These are phyloP conservation scores for Lactifluus pinguis DNA, from an alignment of 768 basidiomycete genomes.

Conservation along the genomic window DNA sequence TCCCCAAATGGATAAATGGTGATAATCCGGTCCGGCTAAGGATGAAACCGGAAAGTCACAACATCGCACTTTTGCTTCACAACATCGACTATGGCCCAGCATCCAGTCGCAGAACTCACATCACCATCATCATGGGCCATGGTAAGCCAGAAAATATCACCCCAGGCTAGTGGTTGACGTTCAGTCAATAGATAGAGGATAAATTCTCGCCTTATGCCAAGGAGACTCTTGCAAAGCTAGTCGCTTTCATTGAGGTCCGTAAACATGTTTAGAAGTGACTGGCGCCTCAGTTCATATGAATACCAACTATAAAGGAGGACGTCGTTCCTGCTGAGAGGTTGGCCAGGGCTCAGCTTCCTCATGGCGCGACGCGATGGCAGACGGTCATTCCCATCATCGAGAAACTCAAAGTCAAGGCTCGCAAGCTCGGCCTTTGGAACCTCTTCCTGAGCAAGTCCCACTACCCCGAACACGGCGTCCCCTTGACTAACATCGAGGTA, in stretches of 20 bases:
- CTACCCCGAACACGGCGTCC: conserved; percentile 82
- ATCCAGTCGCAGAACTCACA: conserved; percentile 69
- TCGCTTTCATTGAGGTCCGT: conserved; percentile 74
- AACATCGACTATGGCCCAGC: conserved; percentile 38
- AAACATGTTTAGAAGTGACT: background rate
- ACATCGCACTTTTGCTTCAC: background rate
- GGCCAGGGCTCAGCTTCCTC: conserved; percentile 75
- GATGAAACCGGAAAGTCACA: background rate
- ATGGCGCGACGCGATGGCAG: conserved; percentile 73
- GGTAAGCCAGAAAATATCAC: conserved; percentile 32
- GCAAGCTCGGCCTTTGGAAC: conserved; percentile 90
- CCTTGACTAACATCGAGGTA: conserved; percentile 91
- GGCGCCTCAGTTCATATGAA: background rate
- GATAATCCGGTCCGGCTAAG: background rate
- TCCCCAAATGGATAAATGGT: too few relatives aligned
- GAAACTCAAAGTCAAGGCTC: conserved; percentile 82
- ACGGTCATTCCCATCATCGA: conserved; percentile 72
- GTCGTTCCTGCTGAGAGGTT: conserved; percentile 71
- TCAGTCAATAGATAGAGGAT: conserved; percentile 59
- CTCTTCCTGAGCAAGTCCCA: conserved; percentile 92
- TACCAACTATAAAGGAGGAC: conserved; percentile 55
- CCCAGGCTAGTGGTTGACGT: conserved; percentile 4
- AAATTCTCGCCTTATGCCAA: conserved; percentile 89
- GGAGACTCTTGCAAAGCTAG: conserved; percentile 73
- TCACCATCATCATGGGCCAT: conserved; percentile 84